Evolutionary conservation across 495 filamentous ascomycete species (phyloP).

Genomic region (Rhypophila decipiens): DNA sequence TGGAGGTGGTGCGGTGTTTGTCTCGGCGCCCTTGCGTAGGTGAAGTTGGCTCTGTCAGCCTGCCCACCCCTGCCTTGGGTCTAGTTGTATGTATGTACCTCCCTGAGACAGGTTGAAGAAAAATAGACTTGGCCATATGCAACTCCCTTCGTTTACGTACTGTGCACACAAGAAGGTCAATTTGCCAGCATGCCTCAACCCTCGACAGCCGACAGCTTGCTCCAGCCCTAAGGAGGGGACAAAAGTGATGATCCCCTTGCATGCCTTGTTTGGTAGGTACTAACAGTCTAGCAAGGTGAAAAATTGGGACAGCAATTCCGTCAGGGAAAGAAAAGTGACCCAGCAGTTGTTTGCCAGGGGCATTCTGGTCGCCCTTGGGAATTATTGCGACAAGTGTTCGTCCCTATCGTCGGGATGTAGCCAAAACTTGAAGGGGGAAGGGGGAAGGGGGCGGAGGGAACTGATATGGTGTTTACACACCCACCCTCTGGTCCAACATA

Average conservation of each 20-base stretch:
- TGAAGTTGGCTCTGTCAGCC: conserved; percentile 9
- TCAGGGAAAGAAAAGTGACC: not conserved
- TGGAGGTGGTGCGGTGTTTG: conserved; percentile 8
- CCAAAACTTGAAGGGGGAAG: conserved; percentile 9
- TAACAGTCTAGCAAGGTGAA: too few species aligned
- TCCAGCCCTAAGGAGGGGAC: conserved; percentile 8
- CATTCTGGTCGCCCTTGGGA: conserved; percentile 12
- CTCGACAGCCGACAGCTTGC: conserved; percentile 5
- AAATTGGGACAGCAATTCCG: not conserved
- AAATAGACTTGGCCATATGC: not conserved
- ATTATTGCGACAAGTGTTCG: conserved; percentile 14
- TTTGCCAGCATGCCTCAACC: not conserved
- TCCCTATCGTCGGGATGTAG: conserved; percentile 4
- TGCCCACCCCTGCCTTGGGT: conserved; percentile 4
- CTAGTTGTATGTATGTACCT: too few species aligned
- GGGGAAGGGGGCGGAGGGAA: conserved; percentile 3
- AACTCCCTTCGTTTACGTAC: conserved; percentile 4
- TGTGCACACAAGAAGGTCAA: conserved; percentile 3
- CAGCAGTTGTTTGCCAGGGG: not conserved
- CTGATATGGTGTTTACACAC: conserved; percentile 18
- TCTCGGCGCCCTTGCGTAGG: conserved; percentile 20
- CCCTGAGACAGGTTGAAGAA: too few species aligned
- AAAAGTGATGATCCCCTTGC: conserved; percentile 31
- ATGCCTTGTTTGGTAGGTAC: conserved; percentile 32
- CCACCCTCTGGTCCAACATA: conserved; percentile 14